Conservation (phyloP, 768 basidiomycete species). For the Hirschioporus abietinus region DNA sequence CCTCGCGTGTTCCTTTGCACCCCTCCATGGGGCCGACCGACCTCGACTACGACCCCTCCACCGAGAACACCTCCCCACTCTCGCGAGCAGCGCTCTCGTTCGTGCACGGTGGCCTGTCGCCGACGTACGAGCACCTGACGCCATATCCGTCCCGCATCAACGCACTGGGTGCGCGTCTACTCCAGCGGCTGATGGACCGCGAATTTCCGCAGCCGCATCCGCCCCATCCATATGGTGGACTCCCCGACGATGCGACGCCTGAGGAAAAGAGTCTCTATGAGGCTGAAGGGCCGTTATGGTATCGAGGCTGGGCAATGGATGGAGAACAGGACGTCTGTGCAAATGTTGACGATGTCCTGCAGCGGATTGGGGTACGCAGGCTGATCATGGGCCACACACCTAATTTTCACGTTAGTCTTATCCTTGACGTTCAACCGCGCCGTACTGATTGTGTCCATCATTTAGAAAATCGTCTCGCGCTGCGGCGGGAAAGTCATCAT, state of each 20-base stretch:
- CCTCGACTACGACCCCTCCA: slow-evolving; percentile 42
- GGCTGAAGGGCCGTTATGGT: slow-evolving; percentile 86
- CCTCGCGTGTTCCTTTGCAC: slow-evolving; percentile 78
- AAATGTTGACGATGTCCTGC: slow-evolving; percentile 64
- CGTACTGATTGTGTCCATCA: background rate
- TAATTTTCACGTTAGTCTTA: slow-evolving; percentile 56
- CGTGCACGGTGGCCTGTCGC: slow-evolving; percentile 87
- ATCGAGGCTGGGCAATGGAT: slow-evolving; percentile 85
- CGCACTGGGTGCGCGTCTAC: slow-evolving; percentile 58
- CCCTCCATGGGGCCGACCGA: slow-evolving; percentile 63
- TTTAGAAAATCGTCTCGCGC: slow-evolving; percentile 70
- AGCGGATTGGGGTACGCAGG: slow-evolving; percentile 73
- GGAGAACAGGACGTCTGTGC: slow-evolving; percentile 64
- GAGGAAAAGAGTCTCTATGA: slow-evolving; percentile 73
- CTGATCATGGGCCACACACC: slow-evolving; percentile 99
- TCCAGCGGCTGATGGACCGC: slow-evolving; percentile 64
- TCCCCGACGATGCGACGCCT: slow-evolving; percentile 53
- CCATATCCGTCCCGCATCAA: slow-evolving; percentile 89
- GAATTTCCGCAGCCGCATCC: slow-evolving; percentile 77
- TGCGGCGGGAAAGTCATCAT: slow-evolving; percentile 93
- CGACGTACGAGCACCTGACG: slow-evolving; percentile 63
- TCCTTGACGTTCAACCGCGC: background rate
- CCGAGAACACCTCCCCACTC: slow-evolving; percentile 43
- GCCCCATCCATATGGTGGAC: slow-evolving; percentile 42
- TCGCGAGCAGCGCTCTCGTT: slow-evolving; percentile 84